Conservation (phyloP, 257 asterid genomes). For the Salvia hispanica region DNA sequence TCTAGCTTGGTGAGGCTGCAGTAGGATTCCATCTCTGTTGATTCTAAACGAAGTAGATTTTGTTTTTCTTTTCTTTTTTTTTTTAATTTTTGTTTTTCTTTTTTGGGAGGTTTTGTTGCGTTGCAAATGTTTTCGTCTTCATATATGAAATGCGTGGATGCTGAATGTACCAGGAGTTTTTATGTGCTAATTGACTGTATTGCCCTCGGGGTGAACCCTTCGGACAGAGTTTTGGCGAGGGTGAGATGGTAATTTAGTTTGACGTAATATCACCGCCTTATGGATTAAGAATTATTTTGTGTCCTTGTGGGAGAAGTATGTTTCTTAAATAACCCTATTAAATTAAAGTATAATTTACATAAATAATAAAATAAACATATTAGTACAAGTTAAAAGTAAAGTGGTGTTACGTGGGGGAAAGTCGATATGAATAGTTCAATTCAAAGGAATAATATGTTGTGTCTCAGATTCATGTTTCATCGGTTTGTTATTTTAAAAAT, state of each 20-base stretch:
- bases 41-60: not conserved
- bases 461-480: too few relatives aligned
- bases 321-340: not conserved
- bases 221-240: not conserved
- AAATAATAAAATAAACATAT: not conserved
- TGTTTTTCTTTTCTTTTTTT: not conserved
- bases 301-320: not conserved
- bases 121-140: slow-evolving; percentile 25
- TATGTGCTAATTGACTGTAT: not conserved
- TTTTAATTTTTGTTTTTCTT: not conserved
- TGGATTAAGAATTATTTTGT: not conserved
- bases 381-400: not conserved
- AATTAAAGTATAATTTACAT: not conserved
- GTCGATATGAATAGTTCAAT: too few relatives aligned
- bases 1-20: slow-evolving; percentile 48
- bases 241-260: not conserved
- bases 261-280: slow-evolving; percentile 13
- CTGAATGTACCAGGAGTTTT: slow-evolving; percentile 31
- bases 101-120: not conserved
- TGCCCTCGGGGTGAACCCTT: not conserved
- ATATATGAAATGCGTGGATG: slow-evolving; percentile 37
- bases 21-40: slow-evolving; percentile 37
- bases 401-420: not conserved
- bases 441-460: too few relatives aligned
- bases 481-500: too few relatives aligned